These are phyloP conservation scores for Talaromyces sp. DNA, from an alignment of 2,329 filamentous ascomycete species.

Conservation along the genomic window DNA sequence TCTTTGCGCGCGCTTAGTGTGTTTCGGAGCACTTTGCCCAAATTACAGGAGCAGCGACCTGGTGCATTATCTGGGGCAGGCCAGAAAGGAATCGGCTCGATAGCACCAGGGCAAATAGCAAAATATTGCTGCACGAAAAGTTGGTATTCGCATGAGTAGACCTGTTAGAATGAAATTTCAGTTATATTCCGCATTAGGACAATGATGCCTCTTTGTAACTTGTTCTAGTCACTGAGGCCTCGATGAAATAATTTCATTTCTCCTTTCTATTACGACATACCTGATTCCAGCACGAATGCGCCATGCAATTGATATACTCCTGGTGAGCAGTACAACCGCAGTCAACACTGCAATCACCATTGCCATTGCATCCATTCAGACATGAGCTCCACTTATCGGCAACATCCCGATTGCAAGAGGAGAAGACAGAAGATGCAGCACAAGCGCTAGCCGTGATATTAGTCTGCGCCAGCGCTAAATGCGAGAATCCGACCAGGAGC, in stretches of 20 bases:
- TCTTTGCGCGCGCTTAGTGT: slow-evolving; percentile 23
- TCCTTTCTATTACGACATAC: too few species aligned
- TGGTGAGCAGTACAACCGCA: slow-evolving; percentile 29
- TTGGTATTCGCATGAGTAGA: slow-evolving; percentile 46
- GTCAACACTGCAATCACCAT: slow-evolving; percentile 24
- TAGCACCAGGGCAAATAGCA: slow-evolving; percentile 30
- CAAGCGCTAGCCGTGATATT: slow-evolving; percentile 27
- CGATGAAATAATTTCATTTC: background rate
- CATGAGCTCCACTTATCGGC: slow-evolving; percentile 24
- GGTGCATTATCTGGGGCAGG: slow-evolving; percentile 38
- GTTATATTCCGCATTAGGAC: too few species aligned
- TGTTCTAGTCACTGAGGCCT: too few species aligned
- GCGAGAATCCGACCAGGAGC: slow-evolving; percentile 15
- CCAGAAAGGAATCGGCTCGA: slow-evolving; percentile 43
- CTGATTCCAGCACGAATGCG: slow-evolving; percentile 43
- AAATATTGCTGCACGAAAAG: slow-evolving; percentile 41
- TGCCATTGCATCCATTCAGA: slow-evolving; percentile 20
- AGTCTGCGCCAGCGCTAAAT: slow-evolving; percentile 22
- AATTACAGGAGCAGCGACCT: slow-evolving; percentile 42
- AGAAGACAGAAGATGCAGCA: slow-evolving; percentile 20
- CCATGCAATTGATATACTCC: slow-evolving; percentile 41
- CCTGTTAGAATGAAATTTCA: slow-evolving; percentile 19
- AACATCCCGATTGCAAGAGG: slow-evolving; percentile 25
- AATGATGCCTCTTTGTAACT: background rate
- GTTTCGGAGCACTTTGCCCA: slow-evolving; percentile 33